Evolutionary conservation across 352 stramenopile species (phyloP), one percentile per base, ranked within the genome.

Genomic region (Pythium sukuiense): DNA sequence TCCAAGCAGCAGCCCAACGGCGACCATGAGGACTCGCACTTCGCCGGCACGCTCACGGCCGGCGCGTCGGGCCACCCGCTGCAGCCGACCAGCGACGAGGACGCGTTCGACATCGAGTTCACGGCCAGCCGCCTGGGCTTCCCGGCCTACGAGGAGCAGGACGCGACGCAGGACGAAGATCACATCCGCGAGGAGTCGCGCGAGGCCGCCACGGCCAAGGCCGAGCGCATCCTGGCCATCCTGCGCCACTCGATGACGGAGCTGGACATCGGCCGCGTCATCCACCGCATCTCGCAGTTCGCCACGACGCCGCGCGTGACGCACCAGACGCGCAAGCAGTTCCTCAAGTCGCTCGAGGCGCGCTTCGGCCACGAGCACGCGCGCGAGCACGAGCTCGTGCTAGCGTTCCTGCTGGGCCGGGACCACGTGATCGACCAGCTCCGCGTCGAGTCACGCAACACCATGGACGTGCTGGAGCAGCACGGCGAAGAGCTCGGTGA

Each of bases 231-330:
- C 45, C 77, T 95, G 55, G 83, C 83, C 5, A 75, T 93, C 48
- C 55, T 95, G 43, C 85, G 87, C 12, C 83, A 93, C 67, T 91
- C 85, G 62, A 90, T 95, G 82, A 93, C 80, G 30, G 87, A 95
- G 55, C 71, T 92, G 11, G 80, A 90, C 66, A 92, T 93, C 30
- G 83, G 87, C 63, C 87, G 88, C 59, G 80, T 95, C 7, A 84
- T 93, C 49, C 85, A 93, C 46, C 85, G 87, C 52, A 79, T 93
- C 54, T 85, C 82, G 24, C 83, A 93, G 61, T 93, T 91, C 64
- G 82, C 87, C 4, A 91, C 84, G 58, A 79, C 89, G 20, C 85
- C 85, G 26, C 79, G 81, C n/a, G 82, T 92, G 53, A 93, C 81
- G 45, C 68, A 73, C 30, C 73, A 89, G 30, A 90, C 83, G 29